phyloP scores from a whole-genome alignment of 768 basidiomycete genomes.

The Saitozyma sp. region DNA sequence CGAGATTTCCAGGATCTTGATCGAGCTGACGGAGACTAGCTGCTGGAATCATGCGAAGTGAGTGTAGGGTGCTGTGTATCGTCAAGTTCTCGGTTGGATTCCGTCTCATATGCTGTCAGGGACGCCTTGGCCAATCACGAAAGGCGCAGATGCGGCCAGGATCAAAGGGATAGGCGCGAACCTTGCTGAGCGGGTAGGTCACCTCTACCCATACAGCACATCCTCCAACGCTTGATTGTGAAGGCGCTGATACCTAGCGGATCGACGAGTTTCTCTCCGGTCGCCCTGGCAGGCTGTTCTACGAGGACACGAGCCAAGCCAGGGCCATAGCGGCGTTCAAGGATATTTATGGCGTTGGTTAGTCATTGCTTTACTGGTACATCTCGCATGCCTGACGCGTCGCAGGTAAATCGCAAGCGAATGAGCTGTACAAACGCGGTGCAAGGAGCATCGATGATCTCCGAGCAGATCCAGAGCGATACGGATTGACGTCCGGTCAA shows the following conservation, averaged over 20 bases:
- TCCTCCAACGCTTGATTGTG: no score
- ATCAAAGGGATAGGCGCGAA: conserved; percentile 44
- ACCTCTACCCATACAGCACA: neutral
- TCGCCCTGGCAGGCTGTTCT: conserved; percentile 30
- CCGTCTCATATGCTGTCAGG: conserved; percentile 13
- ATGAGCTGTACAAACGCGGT: conserved; percentile 72
- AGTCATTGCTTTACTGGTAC: conserved; percentile 4
- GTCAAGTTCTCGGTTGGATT: neutral
- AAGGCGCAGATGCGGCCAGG: conserved; percentile 25
- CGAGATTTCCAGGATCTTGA: neutral
- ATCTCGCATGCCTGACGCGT: no score
- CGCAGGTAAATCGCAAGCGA: conserved; percentile 62
- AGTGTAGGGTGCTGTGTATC: conserved; percentile 2
- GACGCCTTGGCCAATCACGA: conserved; percentile 35
- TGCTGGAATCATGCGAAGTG: conserved; percentile 37
- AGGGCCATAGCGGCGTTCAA: conserved; percentile 58
- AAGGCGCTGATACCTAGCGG: conserved; percentile 13
- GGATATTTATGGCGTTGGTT: conserved; percentile 85
- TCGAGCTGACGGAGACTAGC: conserved; percentile 9
- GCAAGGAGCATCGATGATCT: conserved; percentile 79
- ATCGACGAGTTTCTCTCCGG: conserved; percentile 44
- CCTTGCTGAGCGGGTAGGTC: conserved; percentile 39
- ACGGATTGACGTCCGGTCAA: neutral
- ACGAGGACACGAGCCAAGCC: conserved; percentile 41
- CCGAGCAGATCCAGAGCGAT: conserved; percentile 22